Evolutionary conservation across 192 early-diverging fungal species (phyloP).

Genomic region (Entomortierella parvispora): DNA sequence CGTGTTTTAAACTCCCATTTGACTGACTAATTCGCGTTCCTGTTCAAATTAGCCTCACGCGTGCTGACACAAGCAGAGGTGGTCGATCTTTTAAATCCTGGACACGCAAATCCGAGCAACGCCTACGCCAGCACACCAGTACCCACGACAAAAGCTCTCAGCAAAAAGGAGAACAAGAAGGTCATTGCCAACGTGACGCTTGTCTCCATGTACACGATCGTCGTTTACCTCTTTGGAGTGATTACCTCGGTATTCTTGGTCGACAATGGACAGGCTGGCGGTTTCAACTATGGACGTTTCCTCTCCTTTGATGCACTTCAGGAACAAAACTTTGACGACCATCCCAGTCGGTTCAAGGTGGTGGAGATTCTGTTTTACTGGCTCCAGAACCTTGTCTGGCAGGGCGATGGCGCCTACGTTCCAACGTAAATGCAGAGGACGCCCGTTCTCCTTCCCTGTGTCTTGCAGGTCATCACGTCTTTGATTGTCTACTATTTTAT

Average conservation of each 20-base stretch:
- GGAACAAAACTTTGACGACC: slow-evolving; percentile 19
- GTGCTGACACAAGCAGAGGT: slow-evolving; percentile 26
- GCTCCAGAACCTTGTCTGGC: slow-evolving; percentile 49
- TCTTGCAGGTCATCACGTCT: background rate
- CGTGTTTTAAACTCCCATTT: too few relatives aligned
- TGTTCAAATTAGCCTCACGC: slow-evolving; percentile 25
- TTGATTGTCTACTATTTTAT: background rate
- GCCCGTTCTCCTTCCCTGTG: background rate
- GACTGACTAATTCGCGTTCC: background rate
- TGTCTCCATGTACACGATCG: slow-evolving; percentile 47
- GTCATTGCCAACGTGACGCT: slow-evolving; percentile 38
- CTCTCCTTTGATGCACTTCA: slow-evolving; percentile 37
- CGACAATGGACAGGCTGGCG: slow-evolving; percentile 21
- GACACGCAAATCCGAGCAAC: background rate
- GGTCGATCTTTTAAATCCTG: slow-evolving; percentile 29
- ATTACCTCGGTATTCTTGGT: slow-evolving; percentile 49
- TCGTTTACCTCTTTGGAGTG: slow-evolving; percentile 40
- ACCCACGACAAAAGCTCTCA: slow-evolving; percentile 16
- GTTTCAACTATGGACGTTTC: slow-evolving; percentile 37
- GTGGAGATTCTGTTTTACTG: slow-evolving; percentile 44
- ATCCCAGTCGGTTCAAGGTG: slow-evolving; percentile 36
- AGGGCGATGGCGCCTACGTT: slow-evolving; percentile 29
- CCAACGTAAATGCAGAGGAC: slow-evolving; percentile 17
- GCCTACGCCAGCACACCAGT: background rate
- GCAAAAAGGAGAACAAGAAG: slow-evolving; percentile 34